Evolutionary conservation across 1,284 basidiomycete species (phyloP).

Genomic region (Bjerkandera adusta): DNA sequence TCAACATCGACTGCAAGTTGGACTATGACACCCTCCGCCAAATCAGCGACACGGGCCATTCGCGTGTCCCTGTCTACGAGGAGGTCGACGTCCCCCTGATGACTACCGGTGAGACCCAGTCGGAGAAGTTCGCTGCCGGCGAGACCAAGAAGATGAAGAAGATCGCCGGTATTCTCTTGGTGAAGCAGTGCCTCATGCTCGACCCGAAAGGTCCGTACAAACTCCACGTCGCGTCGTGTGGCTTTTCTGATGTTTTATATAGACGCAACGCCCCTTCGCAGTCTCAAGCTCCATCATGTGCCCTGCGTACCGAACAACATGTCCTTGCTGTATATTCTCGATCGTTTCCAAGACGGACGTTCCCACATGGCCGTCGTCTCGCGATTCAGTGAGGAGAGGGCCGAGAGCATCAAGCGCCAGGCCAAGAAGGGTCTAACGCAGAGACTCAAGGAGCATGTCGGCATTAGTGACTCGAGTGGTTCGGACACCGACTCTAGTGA

Average conservation of each 20-base stretch:
- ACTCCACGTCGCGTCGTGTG: no score
- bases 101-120: constrained; percentile 1
- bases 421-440: constrained; percentile 69
- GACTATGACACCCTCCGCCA: constrained; percentile 75
- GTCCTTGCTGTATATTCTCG: constrained; percentile 82
- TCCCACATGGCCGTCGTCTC: constrained; percentile 91
- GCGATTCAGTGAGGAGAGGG: constrained; percentile 46
- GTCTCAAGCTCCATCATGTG: constrained; percentile 77
- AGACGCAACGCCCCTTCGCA: constrained; percentile 77
- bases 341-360: constrained; percentile 90
- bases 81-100: constrained; percentile 56
- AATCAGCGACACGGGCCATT: constrained; percentile 78
- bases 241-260: background rate
- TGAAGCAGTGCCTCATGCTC: constrained; percentile 84
- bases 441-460: constrained; percentile 61
- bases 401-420: constrained; percentile 60
- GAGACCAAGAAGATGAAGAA: constrained; percentile 56
- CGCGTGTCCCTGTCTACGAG: constrained; percentile 71
- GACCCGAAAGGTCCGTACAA: constrained; percentile 74
- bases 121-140: constrained; percentile 14
- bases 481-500: constrained; percentile 32
- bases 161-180: constrained; percentile 78
- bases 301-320: constrained; percentile 83
- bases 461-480: constrained; percentile 57
- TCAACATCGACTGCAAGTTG: constrained; percentile 73